phyloP scores from a whole-genome alignment of 495 filamentous ascomycete genomes.

The Neurospora sp. region DNA sequence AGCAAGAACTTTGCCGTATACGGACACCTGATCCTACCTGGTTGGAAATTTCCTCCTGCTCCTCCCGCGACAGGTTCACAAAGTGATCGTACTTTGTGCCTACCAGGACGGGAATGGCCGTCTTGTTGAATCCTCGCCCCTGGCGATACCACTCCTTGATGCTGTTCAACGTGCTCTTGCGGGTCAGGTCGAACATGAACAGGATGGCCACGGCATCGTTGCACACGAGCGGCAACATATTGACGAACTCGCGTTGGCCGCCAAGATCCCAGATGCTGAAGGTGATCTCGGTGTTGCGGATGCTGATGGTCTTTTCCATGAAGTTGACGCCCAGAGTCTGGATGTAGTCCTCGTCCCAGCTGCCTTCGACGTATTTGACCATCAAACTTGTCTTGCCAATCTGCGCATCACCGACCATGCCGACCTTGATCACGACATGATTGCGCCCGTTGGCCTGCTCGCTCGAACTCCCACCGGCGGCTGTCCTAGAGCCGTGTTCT shows the following conservation, averaged over 20 bases:
- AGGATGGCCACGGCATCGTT: conserved; percentile 97
- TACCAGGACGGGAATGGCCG: conserved; percentile 91
- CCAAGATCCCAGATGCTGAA: conserved; percentile 99
- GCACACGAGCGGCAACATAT: conserved; percentile 97
- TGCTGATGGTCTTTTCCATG: conserved; percentile 99
- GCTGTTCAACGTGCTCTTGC: conserved; percentile 95
- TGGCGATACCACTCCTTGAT: conserved; percentile 99
- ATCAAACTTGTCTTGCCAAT: conserved; percentile 98
- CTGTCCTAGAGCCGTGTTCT: conserved; percentile 24
- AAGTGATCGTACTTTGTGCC: conserved; percentile 99
- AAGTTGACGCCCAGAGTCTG: conserved; percentile 98
- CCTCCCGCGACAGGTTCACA: conserved; percentile 92
- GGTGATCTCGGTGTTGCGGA: conserved; percentile 99
- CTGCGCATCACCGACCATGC: conserved; percentile 98
- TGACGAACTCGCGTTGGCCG: conserved; percentile 96
- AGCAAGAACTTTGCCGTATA: not conserved
- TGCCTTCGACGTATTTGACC: conserved; percentile 99
- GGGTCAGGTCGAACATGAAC: conserved; percentile 98
- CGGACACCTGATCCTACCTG: conserved; percentile 45
- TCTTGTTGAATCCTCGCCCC: conserved; percentile 97
- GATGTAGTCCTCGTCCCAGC: conserved; percentile 99
- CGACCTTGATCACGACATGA: conserved; percentile 97
- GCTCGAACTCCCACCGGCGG: conserved; percentile 27
- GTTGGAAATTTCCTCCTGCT: conserved; percentile 95
- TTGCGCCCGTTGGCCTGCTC: conserved; percentile 51